Evolutionary conservation across 2,329 filamentous ascomycete genomes (phyloP).

Genomic region (Colletotrichum tamarilloi): DNA sequence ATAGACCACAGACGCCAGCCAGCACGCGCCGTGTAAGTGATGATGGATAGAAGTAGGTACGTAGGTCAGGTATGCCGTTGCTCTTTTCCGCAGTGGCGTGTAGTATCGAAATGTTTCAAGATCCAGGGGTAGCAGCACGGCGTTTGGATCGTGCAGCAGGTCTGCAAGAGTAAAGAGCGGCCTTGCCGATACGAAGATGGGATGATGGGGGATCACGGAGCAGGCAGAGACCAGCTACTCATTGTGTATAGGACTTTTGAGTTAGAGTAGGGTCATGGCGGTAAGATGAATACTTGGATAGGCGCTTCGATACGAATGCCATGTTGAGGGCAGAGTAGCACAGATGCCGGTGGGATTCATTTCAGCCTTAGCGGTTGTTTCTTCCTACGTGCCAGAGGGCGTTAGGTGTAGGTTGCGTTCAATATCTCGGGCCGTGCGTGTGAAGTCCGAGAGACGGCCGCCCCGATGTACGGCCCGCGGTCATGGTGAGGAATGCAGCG

Average conservation of each 20-base stretch:
- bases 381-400: background rate
- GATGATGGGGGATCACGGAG: background rate
- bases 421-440: background rate
- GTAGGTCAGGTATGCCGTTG: no score
- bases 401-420: no score
- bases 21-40: no score
- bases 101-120: background rate
- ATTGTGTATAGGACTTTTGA: background rate
- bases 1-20: no score
- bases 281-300: background rate
- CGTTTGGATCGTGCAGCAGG: background rate
- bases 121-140: background rate
- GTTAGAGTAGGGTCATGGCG: background rate
- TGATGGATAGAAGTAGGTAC: no score
- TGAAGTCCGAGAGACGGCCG: background rate
- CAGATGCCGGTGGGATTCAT: background rate
- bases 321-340: no score
- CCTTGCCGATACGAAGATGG: background rate
- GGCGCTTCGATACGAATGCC: no score
- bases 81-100: background rate
- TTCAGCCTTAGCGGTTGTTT: background rate
- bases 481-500: background rate
- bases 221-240: background rate
- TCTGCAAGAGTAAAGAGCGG: background rate
- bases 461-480: background rate